Evolutionary conservation across 129 eudicot species (phyloP), one percentile per base, ranked within the genome.

Genomic region (Silybum marianum): DNA sequence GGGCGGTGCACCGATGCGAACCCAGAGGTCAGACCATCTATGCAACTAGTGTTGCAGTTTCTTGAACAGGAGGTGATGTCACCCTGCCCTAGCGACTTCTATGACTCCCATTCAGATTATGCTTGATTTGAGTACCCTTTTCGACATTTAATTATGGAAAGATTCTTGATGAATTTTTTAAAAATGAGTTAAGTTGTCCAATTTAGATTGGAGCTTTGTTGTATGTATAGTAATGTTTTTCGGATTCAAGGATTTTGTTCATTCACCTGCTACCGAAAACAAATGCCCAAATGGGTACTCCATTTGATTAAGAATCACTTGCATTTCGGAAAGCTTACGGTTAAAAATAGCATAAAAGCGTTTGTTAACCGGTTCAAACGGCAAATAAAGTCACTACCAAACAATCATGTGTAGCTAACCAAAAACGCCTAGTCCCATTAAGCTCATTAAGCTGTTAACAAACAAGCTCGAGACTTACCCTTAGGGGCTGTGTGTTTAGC

Each of bases 1-100:
- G 93, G 92, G 21, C 76, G 91, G 78, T 93, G 98, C 93, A 96
- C 99, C 0, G 92, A 93, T 67, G 90, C 98, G 1, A 88, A 93
- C 80, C 93, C 98, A 0, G 98, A 96, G 30, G 89, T 81, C n/a
- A 77, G 98, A 44, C 98, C 98, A 9, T 34, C 89, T 6, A 96
- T 96, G 99, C 93, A 93, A 68, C 89, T 87, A 12, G 98, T 96
- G 79, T 78, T 96, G 84, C 98, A 96, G 87, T 86, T 88, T 58
- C 82, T 96, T 11, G 99, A 96, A 87, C 98, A 93, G 82, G 99
- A 96, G 84, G 97, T 93, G 48, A 87, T 96, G 99, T 89, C 99
- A 1, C 99, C 99, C 62, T 96, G 92, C 88, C 95, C 96, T 7
- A 96, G 93, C 30, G 98, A 96, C 83, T 89, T 91, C 81, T 96